Percentiles rank a stretch among this genome's conserved stretches.
These are phyloP conservation scores for Aspergillus japonicus DNA, from an alignment of 2,329 filamentous ascomycete species.

Conservation along the genomic window DNA sequence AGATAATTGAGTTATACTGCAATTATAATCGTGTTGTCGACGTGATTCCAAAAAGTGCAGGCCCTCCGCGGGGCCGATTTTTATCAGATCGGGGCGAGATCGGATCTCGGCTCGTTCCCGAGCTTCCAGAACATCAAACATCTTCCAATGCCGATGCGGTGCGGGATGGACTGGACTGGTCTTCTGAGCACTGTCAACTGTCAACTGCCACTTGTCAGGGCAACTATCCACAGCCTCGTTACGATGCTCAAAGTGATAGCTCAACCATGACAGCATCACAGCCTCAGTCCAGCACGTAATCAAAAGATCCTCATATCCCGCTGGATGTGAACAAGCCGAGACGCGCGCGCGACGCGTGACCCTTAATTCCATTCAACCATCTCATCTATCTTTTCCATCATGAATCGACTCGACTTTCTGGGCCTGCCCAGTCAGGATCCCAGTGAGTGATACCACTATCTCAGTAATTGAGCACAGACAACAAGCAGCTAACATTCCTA, in stretches of 20 bases:
- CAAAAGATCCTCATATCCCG: neutral
- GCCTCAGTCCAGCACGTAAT: neutral
- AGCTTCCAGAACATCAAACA: neutral
- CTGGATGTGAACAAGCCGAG: neutral
- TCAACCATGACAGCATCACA: neutral
- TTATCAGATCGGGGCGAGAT: neutral
- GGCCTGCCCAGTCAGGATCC: neutral
- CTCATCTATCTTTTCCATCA: neutral
- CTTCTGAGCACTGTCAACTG: neutral
- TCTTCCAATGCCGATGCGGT: neutral
- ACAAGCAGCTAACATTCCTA: constrained; percentile 14
- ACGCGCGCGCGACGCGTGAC: neutral
- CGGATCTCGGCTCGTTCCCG: neutral
- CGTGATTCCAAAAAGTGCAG: no score
- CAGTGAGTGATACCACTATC: neutral
- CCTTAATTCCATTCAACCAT: neutral
- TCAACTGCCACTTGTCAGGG: neutral
- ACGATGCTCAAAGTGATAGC: neutral
- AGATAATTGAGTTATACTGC: neutral
- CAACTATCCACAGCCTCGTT: neutral
- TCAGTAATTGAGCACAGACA: neutral
- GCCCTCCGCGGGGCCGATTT: neutral
- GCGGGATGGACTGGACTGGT: neutral
- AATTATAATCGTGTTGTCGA: neutral
- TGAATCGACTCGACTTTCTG: neutral